Base-by-base conservation (phyloP, 768 basidiomycete species). In the Scleroderma bovista region DNA sequence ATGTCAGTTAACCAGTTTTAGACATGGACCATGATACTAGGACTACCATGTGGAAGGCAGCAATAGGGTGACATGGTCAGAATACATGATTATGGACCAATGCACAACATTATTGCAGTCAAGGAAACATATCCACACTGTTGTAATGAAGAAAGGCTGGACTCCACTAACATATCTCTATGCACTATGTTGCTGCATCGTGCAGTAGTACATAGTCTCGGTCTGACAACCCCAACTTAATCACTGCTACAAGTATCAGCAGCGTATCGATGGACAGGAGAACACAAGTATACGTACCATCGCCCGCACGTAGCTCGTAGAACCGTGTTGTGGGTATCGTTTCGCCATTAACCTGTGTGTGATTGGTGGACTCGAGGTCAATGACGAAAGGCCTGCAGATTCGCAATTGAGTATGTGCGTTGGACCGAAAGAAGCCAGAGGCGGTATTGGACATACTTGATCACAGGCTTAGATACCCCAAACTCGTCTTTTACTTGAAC, bases 331-430 rank as follows among this genome's bases (percentile, higher is more conserved):
- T 73, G 2, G 96, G 96, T 53, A 98, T 86, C 43, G 76, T 69
- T 59, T 86, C 79, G 53, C 84, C 90, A 60, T 98, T 98, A 41
- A 99, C 95, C 57, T 80, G 76, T 0, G 96, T 98, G 2, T 89
- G 84, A 63, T 99, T 99, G 2, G 96, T 97, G n/a, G 93, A 96
- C 58, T 99, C 94, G 9, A 99, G 80, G 69, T 99, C 96, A 52
- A 99, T 96, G 44, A 99, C 80, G 66, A 93, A 99, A 1, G 96
- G 93, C 62, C 93, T 98, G 56, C 17, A 24, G 31, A 39, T 20
- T 53, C 32, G 20, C 12, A 62, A 32, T 56, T 22, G 19, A 33
- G 34, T 17, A 54, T 20, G 33, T 24, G 26, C 26, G 9, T 5
- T 29, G 23, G 43, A 41, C 41, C 37, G 57, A 43, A 55, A 33